Percentiles rank a stretch among this genome's conserved stretches.
Evolutionary conservation across 2,329 filamentous ascomycete genomes (phyloP).

Genomic region (Fusarium sp.): DNA sequence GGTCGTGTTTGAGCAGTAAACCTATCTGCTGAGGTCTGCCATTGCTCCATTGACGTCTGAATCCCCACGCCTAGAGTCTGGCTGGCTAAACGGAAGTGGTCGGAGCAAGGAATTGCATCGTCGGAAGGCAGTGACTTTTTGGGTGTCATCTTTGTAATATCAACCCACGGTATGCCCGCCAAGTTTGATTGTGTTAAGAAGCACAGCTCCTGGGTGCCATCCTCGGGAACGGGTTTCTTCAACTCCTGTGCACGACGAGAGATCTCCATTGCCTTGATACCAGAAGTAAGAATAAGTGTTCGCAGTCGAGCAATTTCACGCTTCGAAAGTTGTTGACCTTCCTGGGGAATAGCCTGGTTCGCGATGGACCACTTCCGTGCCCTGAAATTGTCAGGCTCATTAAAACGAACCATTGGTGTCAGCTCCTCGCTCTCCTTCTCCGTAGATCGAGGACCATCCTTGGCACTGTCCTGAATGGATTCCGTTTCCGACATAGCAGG

Average conservation of each 20-base stretch:
- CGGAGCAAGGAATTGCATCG: constrained; percentile 54
- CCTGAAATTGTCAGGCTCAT: constrained; percentile 40
- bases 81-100: constrained; percentile 64
- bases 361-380: constrained; percentile 64
- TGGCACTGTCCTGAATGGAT: constrained; percentile 45
- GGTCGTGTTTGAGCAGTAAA: constrained; percentile 69
- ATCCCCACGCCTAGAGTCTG: constrained; percentile 62
- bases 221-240: constrained; percentile 49
- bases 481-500: constrained; percentile 56
- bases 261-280: constrained; percentile 91
- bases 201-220: constrained; percentile 27
- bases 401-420: constrained; percentile 43
- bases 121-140: constrained; percentile 48
- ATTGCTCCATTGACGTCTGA: constrained; percentile 60
- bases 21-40: constrained; percentile 68
- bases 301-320: constrained; percentile 85
- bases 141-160: constrained; percentile 56
- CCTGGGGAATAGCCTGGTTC: constrained; percentile 54
- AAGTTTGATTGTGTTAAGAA: constrained; percentile 38
- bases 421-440: constrained; percentile 53
- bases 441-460: constrained; percentile 46
- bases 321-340: constrained; percentile 60
- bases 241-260: constrained; percentile 69
- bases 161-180: constrained; percentile 52
- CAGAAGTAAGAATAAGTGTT: constrained; percentile 81